These are phyloP conservation scores for Talaromyces sp. DNA, from an alignment of 2,329 filamentous ascomycete species.

Conservation along the genomic window DNA sequence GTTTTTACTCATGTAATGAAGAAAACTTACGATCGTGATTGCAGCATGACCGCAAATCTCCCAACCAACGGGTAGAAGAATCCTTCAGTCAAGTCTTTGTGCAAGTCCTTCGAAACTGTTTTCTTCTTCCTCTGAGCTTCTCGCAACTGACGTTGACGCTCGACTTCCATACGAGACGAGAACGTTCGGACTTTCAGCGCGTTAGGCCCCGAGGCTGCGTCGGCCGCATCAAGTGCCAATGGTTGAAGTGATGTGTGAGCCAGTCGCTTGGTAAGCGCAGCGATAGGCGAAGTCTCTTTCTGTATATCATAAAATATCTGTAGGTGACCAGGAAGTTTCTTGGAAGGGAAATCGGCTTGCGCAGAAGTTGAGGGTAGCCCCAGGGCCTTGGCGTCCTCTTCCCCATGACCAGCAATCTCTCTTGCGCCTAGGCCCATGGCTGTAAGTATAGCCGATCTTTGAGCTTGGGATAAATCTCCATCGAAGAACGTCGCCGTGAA, in stretches of 20 bases:
- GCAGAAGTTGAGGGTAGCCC: constrained; percentile 38
- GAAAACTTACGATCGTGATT: constrained; percentile 49
- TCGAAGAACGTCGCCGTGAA: constrained; percentile 83
- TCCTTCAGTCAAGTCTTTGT: constrained; percentile 68
- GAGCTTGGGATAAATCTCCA: constrained; percentile 84
- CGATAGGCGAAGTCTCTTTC: constrained; percentile 55
- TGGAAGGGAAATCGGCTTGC: constrained; percentile 67
- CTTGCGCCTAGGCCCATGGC: constrained; percentile 78
- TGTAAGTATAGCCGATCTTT: constrained; percentile 77
- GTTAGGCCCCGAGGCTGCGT: constrained; percentile 74
- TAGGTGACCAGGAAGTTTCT: constrained; percentile 70
- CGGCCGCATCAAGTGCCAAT: constrained; percentile 76
- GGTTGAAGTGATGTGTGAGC: constrained; percentile 75
- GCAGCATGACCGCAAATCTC: constrained; percentile 68
- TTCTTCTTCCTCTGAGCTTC: constrained; percentile 48
- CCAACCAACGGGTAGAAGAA: constrained; percentile 88
- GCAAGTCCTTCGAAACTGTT: constrained; percentile 72
- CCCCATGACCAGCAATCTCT: constrained; percentile 76
- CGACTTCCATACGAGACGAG: constrained; percentile 69
- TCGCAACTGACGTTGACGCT: constrained; percentile 52
- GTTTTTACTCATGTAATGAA: not conserved
- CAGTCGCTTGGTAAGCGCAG: constrained; percentile 66
- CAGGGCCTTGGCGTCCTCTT: constrained; percentile 48
- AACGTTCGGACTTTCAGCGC: constrained; percentile 88
- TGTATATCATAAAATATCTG: constrained; percentile 65